Percentiles rank a stretch among this genome's conserved stretches.
Conservation (phyloP, 148 eudicot genomes). For the Pharnaceum exiguum region DNA sequence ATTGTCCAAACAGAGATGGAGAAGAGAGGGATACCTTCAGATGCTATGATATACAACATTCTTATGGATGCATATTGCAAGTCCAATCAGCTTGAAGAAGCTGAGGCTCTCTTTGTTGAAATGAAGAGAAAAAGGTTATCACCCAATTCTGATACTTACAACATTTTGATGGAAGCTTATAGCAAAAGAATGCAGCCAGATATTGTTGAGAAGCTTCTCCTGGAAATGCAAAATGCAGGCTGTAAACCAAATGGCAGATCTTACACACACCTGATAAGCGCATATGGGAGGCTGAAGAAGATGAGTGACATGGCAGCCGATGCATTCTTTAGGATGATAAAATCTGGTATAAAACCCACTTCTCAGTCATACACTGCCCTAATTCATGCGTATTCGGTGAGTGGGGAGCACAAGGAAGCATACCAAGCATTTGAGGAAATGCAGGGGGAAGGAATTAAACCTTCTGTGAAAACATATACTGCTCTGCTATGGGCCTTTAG, state of each 20-base stretch:
- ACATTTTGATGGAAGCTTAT: constrained; percentile 85
- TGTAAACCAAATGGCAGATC: constrained; percentile 72
- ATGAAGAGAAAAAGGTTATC: constrained; percentile 64
- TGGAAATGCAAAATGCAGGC: constrained; percentile 65
- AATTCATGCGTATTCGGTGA: constrained; percentile 76
- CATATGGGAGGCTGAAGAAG: constrained; percentile 76
- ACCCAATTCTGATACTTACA: constrained; percentile 66
- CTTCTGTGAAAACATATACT: constrained; percentile 86
- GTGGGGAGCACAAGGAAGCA: constrained; percentile 91
- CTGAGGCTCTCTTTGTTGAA: constrained; percentile 84
- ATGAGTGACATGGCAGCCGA: constrained; percentile 92
- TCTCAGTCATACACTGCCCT: constrained; percentile 90
- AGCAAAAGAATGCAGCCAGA: constrained; percentile 91
- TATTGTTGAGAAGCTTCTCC: constrained; percentile 62
- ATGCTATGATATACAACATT: constrained; percentile 71
- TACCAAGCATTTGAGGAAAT: constrained; percentile 65
- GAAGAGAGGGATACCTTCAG: constrained; percentile 77
- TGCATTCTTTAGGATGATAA: constrained; percentile 87
- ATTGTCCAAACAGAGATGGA: constrained; percentile 87
- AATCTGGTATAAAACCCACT: constrained; percentile 69
- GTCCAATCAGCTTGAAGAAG: constrained; percentile 77
- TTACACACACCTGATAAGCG: constrained; percentile 80
- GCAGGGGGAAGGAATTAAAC: constrained; percentile 66
- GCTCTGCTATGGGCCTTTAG: constrained; percentile 85
- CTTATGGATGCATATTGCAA: constrained; percentile 74